These are phyloP conservation scores for Nothophoma quercina DNA, from an alignment of 2,329 filamentous ascomycete species.

Conservation along the genomic window DNA sequence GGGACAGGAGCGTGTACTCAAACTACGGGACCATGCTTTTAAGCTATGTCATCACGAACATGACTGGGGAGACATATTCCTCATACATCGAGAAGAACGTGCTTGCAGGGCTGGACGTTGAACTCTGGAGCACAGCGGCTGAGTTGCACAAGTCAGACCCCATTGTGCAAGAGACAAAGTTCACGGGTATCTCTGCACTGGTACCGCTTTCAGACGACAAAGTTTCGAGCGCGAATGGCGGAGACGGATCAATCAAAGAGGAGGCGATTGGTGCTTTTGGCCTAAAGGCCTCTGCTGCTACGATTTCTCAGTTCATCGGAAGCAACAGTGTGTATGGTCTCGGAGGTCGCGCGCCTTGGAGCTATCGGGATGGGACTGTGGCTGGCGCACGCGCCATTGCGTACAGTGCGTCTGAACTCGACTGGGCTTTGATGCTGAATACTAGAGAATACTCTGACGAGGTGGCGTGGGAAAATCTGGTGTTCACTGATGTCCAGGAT, in stretches of 20 bases:
- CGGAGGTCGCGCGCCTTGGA: constrained; percentile 2
- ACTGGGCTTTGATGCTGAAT: constrained; percentile 17
- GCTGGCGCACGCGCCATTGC: constrained; percentile 14
- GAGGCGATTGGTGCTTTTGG: constrained; percentile 23
- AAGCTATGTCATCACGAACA: constrained; percentile 23
- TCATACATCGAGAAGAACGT: constrained; percentile 26
- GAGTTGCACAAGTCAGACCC: constrained; percentile 14
- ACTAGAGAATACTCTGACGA: constrained; percentile 15
- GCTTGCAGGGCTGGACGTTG: constrained; percentile 21
- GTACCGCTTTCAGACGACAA: constrained; percentile 1
- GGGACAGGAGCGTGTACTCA: constrained; percentile 22
- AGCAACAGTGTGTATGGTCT: constrained; percentile 6
- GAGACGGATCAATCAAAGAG: constrained; percentile 29
- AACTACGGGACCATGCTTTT: constrained; percentile 33
- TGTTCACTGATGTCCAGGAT: background rate
- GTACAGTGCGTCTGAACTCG: constrained; percentile 5
- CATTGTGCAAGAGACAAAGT: constrained; percentile 23
- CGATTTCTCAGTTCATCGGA: constrained; percentile 24
- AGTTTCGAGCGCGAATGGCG: constrained; percentile 19
- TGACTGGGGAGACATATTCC: constrained; percentile 24
- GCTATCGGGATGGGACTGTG: constrained; percentile 10
- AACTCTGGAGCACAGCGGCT: constrained; percentile 17
- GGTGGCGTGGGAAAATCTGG: constrained; percentile 1
- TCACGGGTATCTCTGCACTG: constrained; percentile 5
- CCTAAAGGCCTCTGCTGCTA: constrained; percentile 25